These are phyloP conservation scores for Caloboletus firmus DNA, from an alignment of 1,284 basidiomycete species.

Conservation along the genomic window DNA sequence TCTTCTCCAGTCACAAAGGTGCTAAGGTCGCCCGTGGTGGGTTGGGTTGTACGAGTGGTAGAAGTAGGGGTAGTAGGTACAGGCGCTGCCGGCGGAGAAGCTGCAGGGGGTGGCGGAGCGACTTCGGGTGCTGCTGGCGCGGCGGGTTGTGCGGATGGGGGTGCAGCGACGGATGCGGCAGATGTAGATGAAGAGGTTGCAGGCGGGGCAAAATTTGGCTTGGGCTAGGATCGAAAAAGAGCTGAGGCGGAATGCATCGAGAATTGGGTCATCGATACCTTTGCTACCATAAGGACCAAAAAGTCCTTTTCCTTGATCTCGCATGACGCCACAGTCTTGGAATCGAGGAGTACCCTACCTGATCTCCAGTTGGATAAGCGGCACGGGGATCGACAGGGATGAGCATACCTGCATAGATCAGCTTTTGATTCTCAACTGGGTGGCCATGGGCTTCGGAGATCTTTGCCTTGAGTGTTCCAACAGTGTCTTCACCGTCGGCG, in stretches of 20 bases:
- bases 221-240: constrained; percentile 45
- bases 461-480: constrained; percentile 83
- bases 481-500: constrained; percentile 73
- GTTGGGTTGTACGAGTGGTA: constrained; percentile 27
- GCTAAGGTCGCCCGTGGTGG: constrained; percentile 40
- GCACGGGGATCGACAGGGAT: constrained; percentile 8
- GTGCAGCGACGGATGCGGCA: constrained; percentile 31
- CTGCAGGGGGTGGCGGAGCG: constrained; percentile 5
- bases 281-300: constrained; percentile 97
- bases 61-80: constrained; percentile 39
- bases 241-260: constrained; percentile 6
- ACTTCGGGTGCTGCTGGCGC: constrained; percentile 22
- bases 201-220: constrained; percentile 45
- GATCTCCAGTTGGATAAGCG: constrained; percentile 10
- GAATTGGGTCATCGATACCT: constrained; percentile 51
- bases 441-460: constrained; percentile 80
- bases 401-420: constrained; percentile 87
- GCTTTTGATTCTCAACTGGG: constrained; percentile 77
- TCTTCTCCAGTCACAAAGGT: constrained; percentile 71
- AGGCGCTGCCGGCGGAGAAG: constrained; percentile 18
- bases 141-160: constrained; percentile 36
- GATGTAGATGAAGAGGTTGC: constrained; percentile 33
- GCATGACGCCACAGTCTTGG: constrained; percentile 85
- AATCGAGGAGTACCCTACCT: constrained; percentile 93
- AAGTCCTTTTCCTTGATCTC: constrained; percentile 99